Evolutionary conservation across 1,284 basidiomycete species (phyloP).

Genomic region (Omphalotus olearius): DNA sequence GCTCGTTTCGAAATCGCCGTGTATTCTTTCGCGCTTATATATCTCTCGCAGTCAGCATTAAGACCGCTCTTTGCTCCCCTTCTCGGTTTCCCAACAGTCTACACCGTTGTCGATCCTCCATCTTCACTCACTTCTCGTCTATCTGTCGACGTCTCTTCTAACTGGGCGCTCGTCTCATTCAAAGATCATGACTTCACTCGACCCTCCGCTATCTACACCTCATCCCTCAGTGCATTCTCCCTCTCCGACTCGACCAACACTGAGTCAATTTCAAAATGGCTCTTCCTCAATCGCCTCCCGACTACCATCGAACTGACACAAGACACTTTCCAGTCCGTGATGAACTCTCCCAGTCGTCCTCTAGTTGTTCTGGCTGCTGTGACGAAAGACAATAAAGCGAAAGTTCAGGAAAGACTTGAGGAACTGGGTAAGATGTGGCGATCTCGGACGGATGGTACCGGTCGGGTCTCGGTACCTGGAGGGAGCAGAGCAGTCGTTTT

Average conservation of each 20-base stretch:
- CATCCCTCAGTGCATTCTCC: background rate
- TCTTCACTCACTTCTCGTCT: constrained; percentile 47
- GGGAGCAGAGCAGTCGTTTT: constrained; percentile 55
- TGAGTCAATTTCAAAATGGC: constrained; percentile 44
- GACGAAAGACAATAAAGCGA: constrained; percentile 30
- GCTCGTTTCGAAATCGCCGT: constrained; percentile 18
- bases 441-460: constrained; percentile 34
- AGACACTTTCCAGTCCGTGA: constrained; percentile 74
- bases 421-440: constrained; percentile 68
- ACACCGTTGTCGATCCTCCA: constrained; percentile 45
- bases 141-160: constrained; percentile 35
- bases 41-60: constrained; percentile 25
- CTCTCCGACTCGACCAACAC: background rate
- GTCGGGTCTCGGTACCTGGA: constrained; percentile 15
- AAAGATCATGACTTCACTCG: constrained; percentile 58
- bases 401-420: constrained; percentile 43
- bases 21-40: background rate
- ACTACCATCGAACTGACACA: constrained; percentile 66
- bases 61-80: constrained; percentile 40
- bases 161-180: constrained; percentile 67
- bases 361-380: constrained; percentile 74
- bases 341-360: constrained; percentile 71
- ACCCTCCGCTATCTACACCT: constrained; percentile 21
- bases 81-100: constrained; percentile 69
- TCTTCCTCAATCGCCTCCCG: constrained; percentile 67